Percentiles rank a stretch among this genome's conserved stretches.
Conservation (phyloP, 305 asterid genomes). For the Solanum hybrid region DNA sequence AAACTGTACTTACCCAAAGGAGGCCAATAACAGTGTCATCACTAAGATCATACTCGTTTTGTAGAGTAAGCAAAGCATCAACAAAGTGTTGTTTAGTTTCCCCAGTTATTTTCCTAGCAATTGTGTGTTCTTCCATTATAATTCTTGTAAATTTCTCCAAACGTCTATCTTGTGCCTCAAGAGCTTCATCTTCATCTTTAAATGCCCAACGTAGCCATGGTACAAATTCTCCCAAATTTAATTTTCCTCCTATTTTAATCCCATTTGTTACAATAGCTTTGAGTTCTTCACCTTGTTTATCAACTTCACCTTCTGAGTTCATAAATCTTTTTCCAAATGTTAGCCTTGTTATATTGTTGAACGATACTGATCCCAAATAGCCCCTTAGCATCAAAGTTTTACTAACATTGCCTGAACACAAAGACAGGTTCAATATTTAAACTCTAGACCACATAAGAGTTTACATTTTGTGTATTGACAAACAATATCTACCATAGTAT, state of each 20-base stretch:
- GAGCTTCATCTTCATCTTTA: slow-evolving; percentile 10
- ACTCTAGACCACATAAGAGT: background rate
- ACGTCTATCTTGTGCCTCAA: slow-evolving; percentile 3
- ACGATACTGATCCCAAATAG: slow-evolving; percentile 18
- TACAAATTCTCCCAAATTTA: slow-evolving; percentile 12
- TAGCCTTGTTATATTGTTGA: slow-evolving; percentile 22
- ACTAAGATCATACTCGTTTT: slow-evolving; percentile 12
- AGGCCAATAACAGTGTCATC: slow-evolving; percentile 15
- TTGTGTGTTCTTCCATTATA: slow-evolving; percentile 21
- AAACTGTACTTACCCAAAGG: slow-evolving; percentile 8
- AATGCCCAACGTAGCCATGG: slow-evolving; percentile 18
- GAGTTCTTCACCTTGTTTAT: slow-evolving; percentile 20
- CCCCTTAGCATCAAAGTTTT: slow-evolving; percentile 10
- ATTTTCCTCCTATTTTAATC: slow-evolving; percentile 5
- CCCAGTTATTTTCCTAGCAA: slow-evolving; percentile 13
- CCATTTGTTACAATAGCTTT: slow-evolving; percentile 11
- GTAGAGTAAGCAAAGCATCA: slow-evolving; percentile 21
- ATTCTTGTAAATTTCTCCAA: slow-evolving; percentile 8
- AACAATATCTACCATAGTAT: too few species aligned
- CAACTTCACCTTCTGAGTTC: slow-evolving; percentile 10
- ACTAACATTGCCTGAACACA: slow-evolving; percentile 6
- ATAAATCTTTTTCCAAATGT: slow-evolving; percentile 11
- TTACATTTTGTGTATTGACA: too few species aligned
- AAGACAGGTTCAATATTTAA: background rate
- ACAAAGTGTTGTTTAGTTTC: slow-evolving; percentile 18